Base-by-base conservation (phyloP, 202 grass and related monocot species). In the Miscanthus sacchariflorus region DNA sequence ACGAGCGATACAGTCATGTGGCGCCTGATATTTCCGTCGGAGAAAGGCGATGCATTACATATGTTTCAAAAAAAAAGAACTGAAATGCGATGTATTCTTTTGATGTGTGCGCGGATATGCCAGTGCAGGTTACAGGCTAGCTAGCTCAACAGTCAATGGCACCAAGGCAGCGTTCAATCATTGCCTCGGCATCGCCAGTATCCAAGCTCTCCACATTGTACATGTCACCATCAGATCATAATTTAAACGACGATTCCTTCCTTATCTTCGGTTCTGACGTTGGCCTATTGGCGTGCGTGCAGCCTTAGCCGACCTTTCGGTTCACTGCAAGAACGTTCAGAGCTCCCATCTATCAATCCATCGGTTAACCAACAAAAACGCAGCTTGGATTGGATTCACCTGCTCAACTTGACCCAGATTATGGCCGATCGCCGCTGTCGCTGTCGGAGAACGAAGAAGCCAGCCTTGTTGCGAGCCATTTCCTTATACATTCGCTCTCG, bases 251-350 rank as follows among this genome's bases (percentile, higher is more conserved):
- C 38, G 83, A 35, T 85, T 38, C 86, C n/a, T 82, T 21, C 48
- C 81, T 87, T 87, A 70, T 87, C 87, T 80, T 89, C 9, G 87
- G 59, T 84, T 24, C 80, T 89, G 74, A 92, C 87, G 90, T 87
- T n/a, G 79, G 74, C 63, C 80, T 6, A 74, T 76, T 77, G 91
- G 84, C 68, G 76, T 85, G 83, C 68, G 38, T 87, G 87, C 91
- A 87, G 91, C 87, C 80, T 76, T 92, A 87, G 69, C 84, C 84
- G 87, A 89, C 84, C 90, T 89, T 92, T 83, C 46, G 4, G 30
- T 87, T 84, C 79, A 43, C 49, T 35, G 10, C 70, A 49, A 77
- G 27, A 76, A 77, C 49, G 28, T 44, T 2, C 35, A 28, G 56
- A 50, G 13, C 64, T 66, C 11, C 63, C n/a, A 65, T 25, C 59